Evolutionary conservation across 495 filamentous ascomycete genomes (phyloP), one percentile per base, ranked within the genome.

Genomic region (Beverwykella pulmonaria): DNA sequence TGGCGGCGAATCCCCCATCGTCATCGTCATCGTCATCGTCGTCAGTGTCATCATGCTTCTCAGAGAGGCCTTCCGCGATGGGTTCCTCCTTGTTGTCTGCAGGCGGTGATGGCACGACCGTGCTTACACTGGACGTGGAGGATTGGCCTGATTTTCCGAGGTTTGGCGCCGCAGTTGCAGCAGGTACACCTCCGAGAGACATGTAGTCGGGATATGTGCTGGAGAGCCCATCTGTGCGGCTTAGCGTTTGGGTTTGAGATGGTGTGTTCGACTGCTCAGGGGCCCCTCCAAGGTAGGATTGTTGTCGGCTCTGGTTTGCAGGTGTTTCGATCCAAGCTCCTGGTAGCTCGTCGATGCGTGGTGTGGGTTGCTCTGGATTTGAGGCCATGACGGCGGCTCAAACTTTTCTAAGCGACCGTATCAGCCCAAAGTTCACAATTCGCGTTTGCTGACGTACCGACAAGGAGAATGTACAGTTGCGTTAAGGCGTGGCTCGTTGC

Each of bases 311-410:
- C 10, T 34, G 32, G 34, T 55, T 34, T 1, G 63, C 54, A 15
- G 68, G 68, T 39, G 68, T 71, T 20, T 63, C 68, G 27, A 63
- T 63, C 63, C 68, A 71, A 23, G 50, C 63, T 67, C 59, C 68
- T 10, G 68, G 68, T 14, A 67, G 48, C 27, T 63, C 54, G 15
- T 71, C 68, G 0, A 59, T 46, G 46, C 64, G 59, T 47, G 63
- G 68, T 0, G 68, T 67, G 7, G 62, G 57, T n/a, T 44, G 44
- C 8, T 67, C 68, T n/a, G 15, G 6, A 27, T 62, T 58, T 52
- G 62, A 36, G 9, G 58, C 65, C 65, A 68, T 68, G 6, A 29
- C 19, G 39, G 4, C 34, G 56, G 22, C 36, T 48, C 23, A 36
- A 41, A 22, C 7, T 22, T 44, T 14, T 9, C 32, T 12, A 17